phyloP scores from a whole-genome alignment of 75 land plant species.

The Ceratopteris richardii region DNA sequence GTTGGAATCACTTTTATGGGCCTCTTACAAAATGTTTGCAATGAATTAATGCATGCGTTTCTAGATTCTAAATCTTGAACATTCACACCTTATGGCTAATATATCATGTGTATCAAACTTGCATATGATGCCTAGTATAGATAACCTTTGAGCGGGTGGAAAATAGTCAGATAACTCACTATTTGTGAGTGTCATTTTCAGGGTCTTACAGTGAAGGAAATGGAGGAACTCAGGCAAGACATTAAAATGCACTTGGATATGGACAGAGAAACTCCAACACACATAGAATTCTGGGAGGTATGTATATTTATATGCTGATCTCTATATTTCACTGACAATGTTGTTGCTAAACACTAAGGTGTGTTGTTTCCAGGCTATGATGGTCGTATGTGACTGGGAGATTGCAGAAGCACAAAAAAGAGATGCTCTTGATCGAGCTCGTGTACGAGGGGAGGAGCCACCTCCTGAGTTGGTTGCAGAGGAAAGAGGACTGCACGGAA shows the following conservation, averaged over 20 bases:
- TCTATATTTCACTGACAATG: too few species aligned
- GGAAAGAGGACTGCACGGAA: slow-evolving; percentile 84
- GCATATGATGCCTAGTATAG: too few species aligned
- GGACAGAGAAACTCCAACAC: slow-evolving; percentile 82
- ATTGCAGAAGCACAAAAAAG: slow-evolving; percentile 75
- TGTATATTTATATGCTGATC: not conserved
- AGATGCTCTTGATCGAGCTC: slow-evolving; percentile 89
- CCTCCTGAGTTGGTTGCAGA: slow-evolving; percentile 90
- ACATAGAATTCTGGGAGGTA: slow-evolving; percentile 91
- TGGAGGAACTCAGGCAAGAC: slow-evolving; percentile 92
- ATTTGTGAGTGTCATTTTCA: slow-evolving; percentile 15
- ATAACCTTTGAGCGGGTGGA: too few species aligned
- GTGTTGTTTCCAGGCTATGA: slow-evolving; percentile 81
- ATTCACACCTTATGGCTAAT: too few species aligned
- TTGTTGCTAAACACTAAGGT: not conserved
- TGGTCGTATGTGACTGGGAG: slow-evolving; percentile 96
- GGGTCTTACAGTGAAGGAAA: slow-evolving; percentile 96
- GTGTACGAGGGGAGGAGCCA: slow-evolving; percentile 96
- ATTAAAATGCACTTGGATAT: slow-evolving; percentile 91
- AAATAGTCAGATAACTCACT: too few species aligned
- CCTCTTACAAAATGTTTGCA: too few species aligned
- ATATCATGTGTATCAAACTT: too few species aligned
- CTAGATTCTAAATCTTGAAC: too few species aligned
- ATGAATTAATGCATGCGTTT: too few species aligned
- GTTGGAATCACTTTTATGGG: too few species aligned